A percentile compares a stretch with the other conserved stretches of the same genome.
Conservation (phyloP, 2,329 filamentous ascomycete species). For the Fusarium dimerum region DNA sequence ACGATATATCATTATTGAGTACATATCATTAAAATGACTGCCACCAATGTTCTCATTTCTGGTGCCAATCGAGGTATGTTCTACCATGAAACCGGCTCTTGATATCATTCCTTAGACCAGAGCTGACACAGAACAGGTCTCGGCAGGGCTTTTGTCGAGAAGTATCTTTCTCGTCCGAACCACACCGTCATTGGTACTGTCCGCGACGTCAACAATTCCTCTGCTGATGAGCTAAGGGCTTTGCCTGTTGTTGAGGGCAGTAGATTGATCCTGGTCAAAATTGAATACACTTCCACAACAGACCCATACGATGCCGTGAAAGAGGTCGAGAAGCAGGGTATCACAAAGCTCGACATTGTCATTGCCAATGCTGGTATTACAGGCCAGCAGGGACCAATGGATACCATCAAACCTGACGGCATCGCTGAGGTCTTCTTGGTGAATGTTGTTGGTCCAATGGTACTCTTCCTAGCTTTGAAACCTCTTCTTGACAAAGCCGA, state of each 20-base stretch:
- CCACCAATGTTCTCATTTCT: background rate
- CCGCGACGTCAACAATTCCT: constrained; percentile 31
- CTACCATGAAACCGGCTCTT: background rate
- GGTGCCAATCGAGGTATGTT: background rate
- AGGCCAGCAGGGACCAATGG: background rate
- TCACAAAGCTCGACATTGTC: constrained; percentile 48
- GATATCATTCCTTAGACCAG: background rate
- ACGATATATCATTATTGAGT: too few species aligned
- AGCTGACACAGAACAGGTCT: background rate
- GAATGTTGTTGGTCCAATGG: background rate
- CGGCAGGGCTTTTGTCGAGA: background rate
- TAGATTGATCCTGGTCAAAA: constrained; percentile 41
- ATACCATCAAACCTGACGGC: background rate
- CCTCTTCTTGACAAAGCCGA: background rate
- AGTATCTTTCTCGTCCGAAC: background rate
- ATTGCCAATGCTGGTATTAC: constrained; percentile 48
- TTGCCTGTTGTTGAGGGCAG: constrained; percentile 38
- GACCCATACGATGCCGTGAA: constrained; percentile 37
- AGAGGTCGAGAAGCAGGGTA: constrained; percentile 29
- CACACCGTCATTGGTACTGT: constrained; percentile 42
- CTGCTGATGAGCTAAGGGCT: constrained; percentile 31
- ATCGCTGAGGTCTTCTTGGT: background rate
- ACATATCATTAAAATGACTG: background rate
- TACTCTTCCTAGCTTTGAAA: background rate
- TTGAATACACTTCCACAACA: constrained; percentile 38